Conservation (phyloP, 1,284 basidiomycete species). For the Meira nashicola region DNA sequence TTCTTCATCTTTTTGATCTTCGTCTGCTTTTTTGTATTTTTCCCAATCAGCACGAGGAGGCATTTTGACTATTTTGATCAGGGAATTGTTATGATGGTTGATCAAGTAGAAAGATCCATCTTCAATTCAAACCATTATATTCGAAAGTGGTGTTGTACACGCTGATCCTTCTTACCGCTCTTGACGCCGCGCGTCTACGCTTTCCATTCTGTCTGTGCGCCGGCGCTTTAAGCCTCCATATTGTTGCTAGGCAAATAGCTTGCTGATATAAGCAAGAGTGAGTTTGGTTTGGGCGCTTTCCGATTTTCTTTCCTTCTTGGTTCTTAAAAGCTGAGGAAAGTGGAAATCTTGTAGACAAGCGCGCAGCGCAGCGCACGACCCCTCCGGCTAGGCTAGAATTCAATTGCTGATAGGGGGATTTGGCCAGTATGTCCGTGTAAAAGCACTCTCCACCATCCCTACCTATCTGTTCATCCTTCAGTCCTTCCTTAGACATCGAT, state of each 20-base stretch:
- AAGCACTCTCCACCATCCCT: background rate
- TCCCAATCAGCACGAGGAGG: slow-evolving; percentile 52
- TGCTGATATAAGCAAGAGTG: too few relatives aligned
- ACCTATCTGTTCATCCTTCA: background rate
- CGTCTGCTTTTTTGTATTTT: slow-evolving; percentile 50
- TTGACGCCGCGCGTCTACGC: background rate
- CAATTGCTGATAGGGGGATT: background rate
- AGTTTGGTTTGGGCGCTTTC: too few relatives aligned
- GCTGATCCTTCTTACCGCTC: too few relatives aligned
- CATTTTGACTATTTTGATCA: slow-evolving; percentile 19
- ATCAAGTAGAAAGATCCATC: background rate
- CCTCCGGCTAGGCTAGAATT: background rate
- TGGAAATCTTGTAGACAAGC: too few relatives aligned
- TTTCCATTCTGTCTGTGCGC: slow-evolving; percentile 5
- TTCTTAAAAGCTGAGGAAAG: too few relatives aligned
- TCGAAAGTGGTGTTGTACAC: too few relatives aligned
- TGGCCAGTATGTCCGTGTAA: too few relatives aligned
- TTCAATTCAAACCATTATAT: too few relatives aligned
- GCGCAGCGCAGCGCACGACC: too few relatives aligned
- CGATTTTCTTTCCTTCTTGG: too few relatives aligned
- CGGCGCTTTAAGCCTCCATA: too few relatives aligned
- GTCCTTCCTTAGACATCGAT: background rate
- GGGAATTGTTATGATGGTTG: background rate
- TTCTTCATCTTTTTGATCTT: slow-evolving; percentile 45
- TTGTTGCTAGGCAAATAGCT: too few relatives aligned